Percentiles rank a stretch among this genome's conserved stretches.
Conservation (phyloP, 257 asterid species). For the Solanum okadae region DNA sequence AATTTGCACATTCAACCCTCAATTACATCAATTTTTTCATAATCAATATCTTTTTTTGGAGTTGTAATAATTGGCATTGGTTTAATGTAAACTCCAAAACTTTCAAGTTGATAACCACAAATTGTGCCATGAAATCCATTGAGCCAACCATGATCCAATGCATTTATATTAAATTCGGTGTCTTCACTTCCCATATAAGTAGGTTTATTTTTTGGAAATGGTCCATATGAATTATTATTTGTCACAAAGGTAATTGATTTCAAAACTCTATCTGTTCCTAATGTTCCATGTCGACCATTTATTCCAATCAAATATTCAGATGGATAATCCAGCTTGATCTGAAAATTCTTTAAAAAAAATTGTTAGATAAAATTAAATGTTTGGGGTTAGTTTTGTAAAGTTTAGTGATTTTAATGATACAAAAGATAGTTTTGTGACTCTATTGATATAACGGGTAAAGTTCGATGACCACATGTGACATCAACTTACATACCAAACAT, state of each 20-base stretch:
- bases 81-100: not conserved
- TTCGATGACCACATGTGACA: too few relatives aligned
- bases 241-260: not conserved
- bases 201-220: not conserved
- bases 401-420: not conserved
- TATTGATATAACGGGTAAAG: too few relatives aligned
- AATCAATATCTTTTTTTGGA: not conserved
- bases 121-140: not conserved
- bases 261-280: not conserved
- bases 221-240: not conserved
- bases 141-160: not conserved
- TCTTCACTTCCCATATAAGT: not conserved
- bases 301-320: not conserved
- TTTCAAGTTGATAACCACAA: not conserved
- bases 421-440: not conserved
- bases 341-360: not conserved
- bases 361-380: not conserved
- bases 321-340: slow-evolving; percentile 1
- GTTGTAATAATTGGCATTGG: not conserved
- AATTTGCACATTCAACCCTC: not conserved
- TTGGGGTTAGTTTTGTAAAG: not conserved
- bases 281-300: not conserved
- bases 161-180: not conserved
- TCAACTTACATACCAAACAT: too few relatives aligned
- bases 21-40: not conserved